Percentiles rank a stretch among this genome's conserved stretches.
Conservation (phyloP, 228 moss, liverwort and hornwort species). For the Sphagnum fallax region DNA sequence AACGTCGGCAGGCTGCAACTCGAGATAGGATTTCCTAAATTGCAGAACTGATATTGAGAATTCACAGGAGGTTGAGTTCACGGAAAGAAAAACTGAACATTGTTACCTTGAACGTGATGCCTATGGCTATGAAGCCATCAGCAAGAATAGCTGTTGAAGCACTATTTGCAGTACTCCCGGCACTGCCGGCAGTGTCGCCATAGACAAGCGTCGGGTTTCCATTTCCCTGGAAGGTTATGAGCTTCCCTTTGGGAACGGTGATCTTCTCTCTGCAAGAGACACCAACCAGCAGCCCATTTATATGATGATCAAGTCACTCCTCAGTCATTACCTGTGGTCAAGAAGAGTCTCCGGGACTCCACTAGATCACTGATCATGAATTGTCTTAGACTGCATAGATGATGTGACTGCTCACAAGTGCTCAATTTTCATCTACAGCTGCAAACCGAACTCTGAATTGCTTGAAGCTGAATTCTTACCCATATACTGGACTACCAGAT, state of each 20-base stretch:
- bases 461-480: too few species aligned
- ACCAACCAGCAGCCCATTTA: neutral
- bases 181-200: conserved; percentile 21
- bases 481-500: too few species aligned
- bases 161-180: conserved; percentile 59
- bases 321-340: neutral
- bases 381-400: too few species aligned
- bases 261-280: conserved; percentile 52
- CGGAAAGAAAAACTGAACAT: neutral
- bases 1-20: neutral
- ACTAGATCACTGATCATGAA: too few species aligned
- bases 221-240: conserved; percentile 57
- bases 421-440: too few species aligned
- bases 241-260: conserved; percentile 39
- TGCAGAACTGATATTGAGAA: neutral
- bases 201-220: conserved; percentile 42
- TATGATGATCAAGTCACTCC: neutral
- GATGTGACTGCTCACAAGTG: too few species aligned
- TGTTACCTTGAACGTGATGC: conserved; percentile 57
- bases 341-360: neutral
- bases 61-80: neutral
- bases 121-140: conserved; percentile 59
- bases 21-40: neutral
- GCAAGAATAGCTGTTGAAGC: conserved; percentile 44
- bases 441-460: too few species aligned